Evolutionary conservation across 2,329 filamentous ascomycete species (phyloP).

Genomic region (Dactylellina leptospora): DNA sequence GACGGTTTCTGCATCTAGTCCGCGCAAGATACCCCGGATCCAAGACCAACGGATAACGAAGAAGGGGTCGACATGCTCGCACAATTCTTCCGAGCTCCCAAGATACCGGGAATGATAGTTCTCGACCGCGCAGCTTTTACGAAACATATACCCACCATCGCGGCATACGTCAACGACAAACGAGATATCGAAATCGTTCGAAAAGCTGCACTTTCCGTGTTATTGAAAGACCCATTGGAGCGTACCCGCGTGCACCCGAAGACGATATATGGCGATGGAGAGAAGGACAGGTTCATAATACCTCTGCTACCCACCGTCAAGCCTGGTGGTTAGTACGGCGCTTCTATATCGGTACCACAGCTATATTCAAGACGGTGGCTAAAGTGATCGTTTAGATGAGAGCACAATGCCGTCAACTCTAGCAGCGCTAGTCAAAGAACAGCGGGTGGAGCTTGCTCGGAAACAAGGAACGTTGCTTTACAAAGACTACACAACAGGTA

Average conservation of each 20-base stretch:
- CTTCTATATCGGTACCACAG: neutral
- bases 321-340: slow-evolving; percentile 62
- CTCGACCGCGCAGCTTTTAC: slow-evolving; percentile 86
- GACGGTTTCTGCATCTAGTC: neutral
- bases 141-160: slow-evolving; percentile 77
- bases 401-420: slow-evolving; percentile 31
- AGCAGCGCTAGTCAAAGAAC: slow-evolving; percentile 28
- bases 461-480: slow-evolving; percentile 54
- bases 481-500: slow-evolving; percentile 33
- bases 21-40: slow-evolving; percentile 13
- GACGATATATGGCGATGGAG: slow-evolving; percentile 22
- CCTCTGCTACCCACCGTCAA: slow-evolving; percentile 61
- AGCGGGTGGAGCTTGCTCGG: slow-evolving; percentile 18
- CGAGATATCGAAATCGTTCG: slow-evolving; percentile 78
- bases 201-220: slow-evolving; percentile 63
- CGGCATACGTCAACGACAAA: slow-evolving; percentile 78
- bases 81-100: slow-evolving; percentile 46
- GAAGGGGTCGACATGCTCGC: slow-evolving; percentile 35
- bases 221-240: slow-evolving; percentile 57
- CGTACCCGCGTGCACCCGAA: slow-evolving; percentile 17
- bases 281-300: slow-evolving; percentile 17
- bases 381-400: slow-evolving; percentile 7
- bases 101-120: slow-evolving; percentile 60
- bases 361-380: too few relatives aligned
- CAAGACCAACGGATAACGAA: slow-evolving; percentile 2